Conservation (phyloP, 768 basidiomycete genomes). For the Tephrocybe sp. region DNA sequence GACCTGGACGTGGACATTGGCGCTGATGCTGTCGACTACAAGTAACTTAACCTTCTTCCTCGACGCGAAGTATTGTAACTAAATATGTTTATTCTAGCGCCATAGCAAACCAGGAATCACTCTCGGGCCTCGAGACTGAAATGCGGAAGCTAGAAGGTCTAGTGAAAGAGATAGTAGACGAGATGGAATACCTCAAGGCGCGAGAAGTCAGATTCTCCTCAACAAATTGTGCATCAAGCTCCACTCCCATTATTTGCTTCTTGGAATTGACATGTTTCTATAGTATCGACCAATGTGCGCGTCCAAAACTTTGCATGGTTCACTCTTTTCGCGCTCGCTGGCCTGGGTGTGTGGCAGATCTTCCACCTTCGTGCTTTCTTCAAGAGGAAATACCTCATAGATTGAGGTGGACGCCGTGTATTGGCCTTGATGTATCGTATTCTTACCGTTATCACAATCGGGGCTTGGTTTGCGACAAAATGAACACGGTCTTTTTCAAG, state of each 20-base stretch:
- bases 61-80: neutral
- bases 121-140: conserved; percentile 94
- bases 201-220: conserved; percentile 85
- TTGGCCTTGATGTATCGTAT: neutral
- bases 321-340: conserved; percentile 73
- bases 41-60: conserved; percentile 43
- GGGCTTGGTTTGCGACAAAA: conserved; percentile 2
- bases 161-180: conserved; percentile 92
- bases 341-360: conserved; percentile 91
- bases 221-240: conserved; percentile 79
- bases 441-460: conserved; percentile 2
- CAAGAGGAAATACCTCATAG: conserved; percentile 93
- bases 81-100: conserved; percentile 54
- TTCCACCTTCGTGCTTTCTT: conserved; percentile 93
- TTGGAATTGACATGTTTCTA: neutral
- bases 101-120: conserved; percentile 96
- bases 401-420: conserved; percentile 35
- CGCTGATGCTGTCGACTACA: conserved; percentile 98
- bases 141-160: conserved; percentile 97
- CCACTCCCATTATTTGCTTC: neutral
- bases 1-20: conserved; percentile 98
- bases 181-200: conserved; percentile 85
- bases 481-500: neutral
- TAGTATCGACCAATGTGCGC: conserved; percentile 88
- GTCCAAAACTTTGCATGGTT: conserved; percentile 95